Conservation (phyloP, 2,329 filamentous ascomycete genomes). For the Lasiodiplodia theobromae region DNA sequence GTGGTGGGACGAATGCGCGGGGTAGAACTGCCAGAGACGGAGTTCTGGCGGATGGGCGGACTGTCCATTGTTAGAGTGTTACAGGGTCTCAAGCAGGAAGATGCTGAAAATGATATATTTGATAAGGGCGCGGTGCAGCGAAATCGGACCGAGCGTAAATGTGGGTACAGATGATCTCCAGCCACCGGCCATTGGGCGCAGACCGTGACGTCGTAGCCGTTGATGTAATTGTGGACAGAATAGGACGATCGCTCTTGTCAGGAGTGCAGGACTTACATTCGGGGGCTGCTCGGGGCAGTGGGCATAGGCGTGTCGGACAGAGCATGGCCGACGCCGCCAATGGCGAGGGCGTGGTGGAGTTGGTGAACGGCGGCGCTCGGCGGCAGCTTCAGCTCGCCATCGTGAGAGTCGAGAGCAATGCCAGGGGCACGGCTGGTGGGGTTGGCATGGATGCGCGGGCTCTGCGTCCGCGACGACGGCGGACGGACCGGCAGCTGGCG, state of each 20-base stretch:
- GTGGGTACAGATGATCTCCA: conserved; percentile 30
- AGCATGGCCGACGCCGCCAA: conserved; percentile 59
- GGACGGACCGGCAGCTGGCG: conserved; percentile 35
- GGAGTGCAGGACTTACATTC: conserved; percentile 58
- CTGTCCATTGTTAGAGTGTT: conserved; percentile 51
- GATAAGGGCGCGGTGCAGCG: conserved; percentile 26
- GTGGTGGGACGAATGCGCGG: conserved; percentile 90
- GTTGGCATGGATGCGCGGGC: conserved; percentile 27
- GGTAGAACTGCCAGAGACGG: conserved; percentile 69
- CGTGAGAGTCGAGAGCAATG: conserved; percentile 18
- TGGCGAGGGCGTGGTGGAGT: conserved; percentile 31
- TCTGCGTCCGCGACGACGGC: conserved; percentile 29
- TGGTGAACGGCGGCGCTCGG: conserved; percentile 30
- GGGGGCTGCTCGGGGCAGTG: conserved; percentile 68
- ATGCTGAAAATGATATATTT: conserved; percentile 29
- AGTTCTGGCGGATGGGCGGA: conserved; percentile 74
- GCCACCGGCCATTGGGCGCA: conserved; percentile 14
- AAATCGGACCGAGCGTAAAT: conserved; percentile 29
- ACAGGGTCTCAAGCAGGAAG: conserved; percentile 29
- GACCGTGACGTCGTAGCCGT: conserved; percentile 19
- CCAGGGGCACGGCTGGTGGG: conserved; percentile 9
- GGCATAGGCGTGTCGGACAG: conserved; percentile 69
- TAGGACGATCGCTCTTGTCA: conserved; percentile 14
- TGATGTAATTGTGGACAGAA: conserved; percentile 29
- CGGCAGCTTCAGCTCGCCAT: conserved; percentile 43